Percentiles rank a stretch among this genome's conserved stretches.
Conservation (phyloP, 164 flowering plant genomes). For the Chimonanthus salicifolius region DNA sequence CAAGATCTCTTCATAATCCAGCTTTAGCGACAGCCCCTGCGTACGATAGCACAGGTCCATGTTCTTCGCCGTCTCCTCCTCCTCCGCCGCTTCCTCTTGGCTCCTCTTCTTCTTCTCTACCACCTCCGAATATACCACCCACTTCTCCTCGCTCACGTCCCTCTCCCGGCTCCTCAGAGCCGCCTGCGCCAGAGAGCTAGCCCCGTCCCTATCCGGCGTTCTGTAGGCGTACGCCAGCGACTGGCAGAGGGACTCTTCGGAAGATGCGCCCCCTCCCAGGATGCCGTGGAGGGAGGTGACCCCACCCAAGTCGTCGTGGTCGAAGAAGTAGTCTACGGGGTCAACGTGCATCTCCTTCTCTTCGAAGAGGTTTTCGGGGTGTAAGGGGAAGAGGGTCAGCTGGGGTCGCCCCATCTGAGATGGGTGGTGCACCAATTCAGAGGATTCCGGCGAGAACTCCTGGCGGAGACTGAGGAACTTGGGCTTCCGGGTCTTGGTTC, state of each 20-base stretch:
- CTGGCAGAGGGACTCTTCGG: neutral
- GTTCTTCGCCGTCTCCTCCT: conserved; percentile 13
- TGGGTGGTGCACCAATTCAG: neutral
- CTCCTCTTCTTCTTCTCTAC: conserved; percentile 23
- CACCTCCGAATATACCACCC: conserved; percentile 58
- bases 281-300: conserved; percentile 42
- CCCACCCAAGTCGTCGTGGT: conserved; percentile 25
- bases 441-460: conserved; percentile 2
- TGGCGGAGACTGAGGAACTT: conserved; percentile 37
- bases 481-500: conserved; percentile 45
- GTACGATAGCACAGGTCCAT: conserved; percentile 1
- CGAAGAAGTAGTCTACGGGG: conserved; percentile 37
- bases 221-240: conserved; percentile 21
- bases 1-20: conserved; percentile 69
- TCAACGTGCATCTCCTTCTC: conserved; percentile 28
- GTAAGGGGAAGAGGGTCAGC: conserved; percentile 53
- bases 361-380: conserved; percentile 37
- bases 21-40: conserved; percentile 51
- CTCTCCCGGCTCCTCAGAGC: conserved; percentile 53
- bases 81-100: conserved; percentile 18
- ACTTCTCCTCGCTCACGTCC: conserved; percentile 42
- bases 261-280: conserved; percentile 34
- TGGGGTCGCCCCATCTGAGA: conserved; percentile 15
- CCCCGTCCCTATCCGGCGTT: conserved; percentile 21
- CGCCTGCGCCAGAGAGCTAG: conserved; percentile 27